Conservation (phyloP, 2,329 filamentous ascomycete species). For the Sphaerulina musiva region DNA sequence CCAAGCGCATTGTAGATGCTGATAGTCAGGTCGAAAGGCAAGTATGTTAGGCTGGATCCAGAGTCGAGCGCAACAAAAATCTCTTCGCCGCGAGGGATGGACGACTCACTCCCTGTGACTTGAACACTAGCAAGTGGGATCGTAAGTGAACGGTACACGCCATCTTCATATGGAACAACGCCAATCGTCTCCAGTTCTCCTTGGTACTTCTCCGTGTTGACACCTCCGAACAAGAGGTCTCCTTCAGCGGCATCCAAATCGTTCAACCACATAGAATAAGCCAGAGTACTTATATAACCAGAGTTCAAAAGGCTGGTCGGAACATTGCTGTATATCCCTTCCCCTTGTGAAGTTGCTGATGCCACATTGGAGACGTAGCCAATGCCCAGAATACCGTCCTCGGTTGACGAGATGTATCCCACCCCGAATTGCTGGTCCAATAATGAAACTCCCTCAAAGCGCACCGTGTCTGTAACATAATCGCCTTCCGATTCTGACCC, state of each 20-base stretch:
- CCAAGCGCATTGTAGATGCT: slow-evolving; percentile 37
- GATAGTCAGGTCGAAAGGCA: slow-evolving; percentile 55
- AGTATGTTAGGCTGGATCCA: slow-evolving; percentile 63
- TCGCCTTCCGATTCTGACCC: slow-evolving; percentile 69
- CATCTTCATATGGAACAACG: slow-evolving; percentile 43
- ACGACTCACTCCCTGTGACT: slow-evolving; percentile 29
- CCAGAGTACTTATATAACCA: slow-evolving; percentile 54
- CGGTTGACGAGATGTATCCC: slow-evolving; percentile 55
- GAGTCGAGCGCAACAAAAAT: slow-evolving; percentile 51
- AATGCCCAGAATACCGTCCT: slow-evolving; percentile 73
- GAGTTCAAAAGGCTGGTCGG: slow-evolving; percentile 60
- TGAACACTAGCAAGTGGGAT: slow-evolving; percentile 46
- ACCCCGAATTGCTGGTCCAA: slow-evolving; percentile 62
- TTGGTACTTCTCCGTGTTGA: slow-evolving; percentile 62
- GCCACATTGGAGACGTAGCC: slow-evolving; percentile 71
- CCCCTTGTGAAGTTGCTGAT: slow-evolving; percentile 47
- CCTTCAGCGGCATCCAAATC: slow-evolving; percentile 57
- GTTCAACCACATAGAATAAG: slow-evolving; percentile 62
- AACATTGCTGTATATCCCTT: slow-evolving; percentile 53
- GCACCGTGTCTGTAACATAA: slow-evolving; percentile 69
- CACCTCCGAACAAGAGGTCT: slow-evolving; percentile 70
- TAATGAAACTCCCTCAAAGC: slow-evolving; percentile 46
- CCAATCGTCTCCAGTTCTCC: slow-evolving; percentile 58
- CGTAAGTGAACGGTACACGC: slow-evolving; percentile 47
- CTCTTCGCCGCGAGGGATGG: slow-evolving; percentile 31